phyloP scores from a whole-genome alignment of 108 stramenopile species.

The Seminavis robusta region DNA sequence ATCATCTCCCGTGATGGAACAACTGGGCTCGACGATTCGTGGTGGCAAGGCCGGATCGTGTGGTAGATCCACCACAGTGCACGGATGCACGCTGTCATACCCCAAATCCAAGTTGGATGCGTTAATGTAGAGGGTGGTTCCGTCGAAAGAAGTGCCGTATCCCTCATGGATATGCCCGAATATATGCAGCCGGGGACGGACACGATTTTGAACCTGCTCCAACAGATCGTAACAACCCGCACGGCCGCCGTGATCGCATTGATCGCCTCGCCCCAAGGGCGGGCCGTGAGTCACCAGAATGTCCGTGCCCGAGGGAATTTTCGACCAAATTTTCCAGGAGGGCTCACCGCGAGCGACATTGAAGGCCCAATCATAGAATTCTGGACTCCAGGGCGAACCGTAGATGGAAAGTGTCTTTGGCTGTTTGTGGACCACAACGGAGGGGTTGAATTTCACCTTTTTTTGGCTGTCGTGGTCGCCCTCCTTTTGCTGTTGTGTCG shows the following conservation, averaged over 20 bases:
- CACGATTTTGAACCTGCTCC: constrained; percentile 23
- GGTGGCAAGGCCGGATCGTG: constrained; percentile 15
- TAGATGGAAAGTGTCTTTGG: constrained; percentile 15
- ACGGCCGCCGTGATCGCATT: neutral
- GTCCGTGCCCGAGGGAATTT: constrained; percentile 39
- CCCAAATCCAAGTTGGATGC: constrained; percentile 16
- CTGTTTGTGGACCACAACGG: too few species aligned
- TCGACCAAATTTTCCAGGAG: constrained; percentile 21
- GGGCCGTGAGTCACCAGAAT: constrained; percentile 58
- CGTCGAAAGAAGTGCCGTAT: constrained; percentile 30
- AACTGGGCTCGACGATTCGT: constrained; percentile 12
- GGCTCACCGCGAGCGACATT: constrained; percentile 33
- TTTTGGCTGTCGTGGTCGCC: too few species aligned
- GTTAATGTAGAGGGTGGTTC: constrained; percentile 27
- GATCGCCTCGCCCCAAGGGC: constrained; percentile 48
- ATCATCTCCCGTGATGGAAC: too few species aligned
- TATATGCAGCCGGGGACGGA: constrained; percentile 34
- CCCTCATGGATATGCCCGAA: constrained; percentile 62
- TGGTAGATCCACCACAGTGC: constrained; percentile 33
- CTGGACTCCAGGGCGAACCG: constrained; percentile 32
- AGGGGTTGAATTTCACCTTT: neutral
- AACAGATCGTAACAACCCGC: constrained; percentile 47
- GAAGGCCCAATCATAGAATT: constrained; percentile 45
- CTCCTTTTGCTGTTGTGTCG: too few species aligned
- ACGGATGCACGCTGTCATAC: constrained; percentile 7